These are phyloP conservation scores for Sporisorium iseilematis-ciliati DNA, from an alignment of 1,284 basidiomycete genomes.

Conservation along the genomic window DNA sequence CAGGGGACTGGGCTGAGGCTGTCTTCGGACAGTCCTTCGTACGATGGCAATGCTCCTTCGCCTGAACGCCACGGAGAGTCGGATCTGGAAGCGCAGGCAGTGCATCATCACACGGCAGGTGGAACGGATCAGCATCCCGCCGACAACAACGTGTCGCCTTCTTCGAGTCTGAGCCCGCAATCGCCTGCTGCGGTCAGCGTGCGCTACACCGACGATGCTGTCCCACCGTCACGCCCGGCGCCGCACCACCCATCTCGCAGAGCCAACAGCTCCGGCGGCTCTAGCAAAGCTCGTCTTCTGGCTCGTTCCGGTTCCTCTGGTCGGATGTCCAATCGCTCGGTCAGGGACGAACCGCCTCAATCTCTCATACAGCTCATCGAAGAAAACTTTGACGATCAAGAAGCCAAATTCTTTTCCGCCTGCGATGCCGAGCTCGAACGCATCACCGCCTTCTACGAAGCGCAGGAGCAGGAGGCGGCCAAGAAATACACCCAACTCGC, in stretches of 20 bases:
- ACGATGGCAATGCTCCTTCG: not conserved
- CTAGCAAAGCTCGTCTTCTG: constrained; percentile 21
- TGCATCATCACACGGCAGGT: not conserved
- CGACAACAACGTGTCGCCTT: not conserved
- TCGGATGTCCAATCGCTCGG: constrained; percentile 19
- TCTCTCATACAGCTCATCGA: constrained; percentile 42
- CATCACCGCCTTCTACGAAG: constrained; percentile 77
- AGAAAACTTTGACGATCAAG: constrained; percentile 78
- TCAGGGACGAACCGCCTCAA: constrained; percentile 23
- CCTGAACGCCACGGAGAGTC: not conserved
- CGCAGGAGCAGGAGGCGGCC: constrained; percentile 79
- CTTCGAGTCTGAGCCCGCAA: not conserved
- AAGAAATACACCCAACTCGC: constrained; percentile 75
- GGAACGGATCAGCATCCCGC: not conserved
- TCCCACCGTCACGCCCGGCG: constrained; percentile 2
- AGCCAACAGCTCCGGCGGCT: constrained; percentile 18
- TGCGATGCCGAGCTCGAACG: constrained; percentile 59
- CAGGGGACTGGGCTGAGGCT: constrained; percentile 42
- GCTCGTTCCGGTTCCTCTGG: constrained; percentile 14
- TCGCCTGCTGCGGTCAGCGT: constrained; percentile 2
- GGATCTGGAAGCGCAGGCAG: constrained; percentile 27
- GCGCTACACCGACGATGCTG: constrained; percentile 11
- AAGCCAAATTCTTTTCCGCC: constrained; percentile 74
- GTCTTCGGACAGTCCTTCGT: constrained; percentile 21
- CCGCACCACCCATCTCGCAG: constrained; percentile 5